Base-by-base conservation (phyloP, 352 stramenopile species). In the Globisporangium paroecandrum region DNA sequence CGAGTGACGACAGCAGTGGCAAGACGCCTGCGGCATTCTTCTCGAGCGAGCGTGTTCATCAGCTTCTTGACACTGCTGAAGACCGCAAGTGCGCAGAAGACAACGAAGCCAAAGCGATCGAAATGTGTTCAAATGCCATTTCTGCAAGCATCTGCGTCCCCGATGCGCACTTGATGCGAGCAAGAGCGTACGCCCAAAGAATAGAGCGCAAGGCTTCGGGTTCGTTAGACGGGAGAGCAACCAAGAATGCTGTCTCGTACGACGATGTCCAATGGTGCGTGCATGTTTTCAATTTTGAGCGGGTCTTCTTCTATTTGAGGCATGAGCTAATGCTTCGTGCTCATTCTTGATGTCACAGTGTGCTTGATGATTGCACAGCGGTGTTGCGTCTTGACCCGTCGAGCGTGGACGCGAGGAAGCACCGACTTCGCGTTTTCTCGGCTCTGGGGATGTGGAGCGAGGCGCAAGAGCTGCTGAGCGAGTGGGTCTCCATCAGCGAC, bases 61-160 rank as follows among this genome's bases (percentile, higher is more conserved):
- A 58, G 18, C 47, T 71, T 12, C 58, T 67, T 6, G 54, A 60
- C 1, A 32, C 8, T 10, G 64, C 29, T 27, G 65, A 53, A 25
- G 18, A 49, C 7, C 20, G 67, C 13, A n/a, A 51, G 12, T 4
- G 46, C 12, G 58, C 22, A 41, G 62, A 54, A n/a, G 32, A 47
- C 9, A 54, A 46, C 12, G 58, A 70, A 58, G 3, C 22, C 7
- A 59, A 53, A 5, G 64, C 53, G 18, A 65, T 77, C 9, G 41
- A 61, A 12, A 24, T 69, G 29, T 77, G 73, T 27, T 54, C 70
- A 1, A 59, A 55, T 29, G 68, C 73, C 8, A 73, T 79, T 24
- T 58, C 63, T n/a, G 73, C 70, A 7, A 59, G 56, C 2, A 25
- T 71, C 2, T 67, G 49, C n/a, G 25, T 69, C 4, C 29, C 71